Percentiles rank a stretch among this genome's conserved stretches.
Conservation (phyloP, 345 rosid species). For the Acer yangbiense region DNA sequence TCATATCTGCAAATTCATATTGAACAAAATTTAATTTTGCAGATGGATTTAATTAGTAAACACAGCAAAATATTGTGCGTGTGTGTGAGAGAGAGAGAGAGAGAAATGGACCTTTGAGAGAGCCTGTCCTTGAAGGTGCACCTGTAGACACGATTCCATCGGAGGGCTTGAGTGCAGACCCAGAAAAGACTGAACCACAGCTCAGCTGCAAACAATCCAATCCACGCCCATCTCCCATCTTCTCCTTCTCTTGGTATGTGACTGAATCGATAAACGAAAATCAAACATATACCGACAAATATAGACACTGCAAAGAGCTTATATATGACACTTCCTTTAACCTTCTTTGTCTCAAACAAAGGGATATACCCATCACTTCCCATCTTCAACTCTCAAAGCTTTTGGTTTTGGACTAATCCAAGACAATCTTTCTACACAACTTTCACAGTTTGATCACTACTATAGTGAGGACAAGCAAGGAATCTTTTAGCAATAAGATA, state of each 20-base stretch:
- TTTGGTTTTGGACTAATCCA: no score
- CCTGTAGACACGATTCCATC: constrained; percentile 42
- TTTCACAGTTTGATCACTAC: no score
- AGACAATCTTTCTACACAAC: no score
- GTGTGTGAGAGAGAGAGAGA: no score
- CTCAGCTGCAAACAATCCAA: constrained; percentile 52
- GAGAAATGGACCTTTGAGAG: constrained; percentile 37
- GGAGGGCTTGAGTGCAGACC: constrained; percentile 42
- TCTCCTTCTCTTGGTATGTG: constrained; percentile 24
- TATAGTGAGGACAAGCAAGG: no score
- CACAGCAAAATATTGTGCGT: no score
- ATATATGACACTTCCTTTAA: constrained; percentile 21
- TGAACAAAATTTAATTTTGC: no score
- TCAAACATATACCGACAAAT: constrained; percentile 31
- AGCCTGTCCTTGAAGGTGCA: constrained; percentile 50
- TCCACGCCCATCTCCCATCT: constrained; percentile 45
- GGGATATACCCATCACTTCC: constrained; percentile 16
- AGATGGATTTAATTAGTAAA: no score
- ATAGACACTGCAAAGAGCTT: constrained; percentile 33
- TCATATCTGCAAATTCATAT: constrained; percentile 10
- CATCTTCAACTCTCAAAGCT: background rate
- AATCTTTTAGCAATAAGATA: no score
- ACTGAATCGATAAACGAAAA: constrained; percentile 37
- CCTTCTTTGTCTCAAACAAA: constrained; percentile 40
- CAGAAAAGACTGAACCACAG: constrained; percentile 55